A percentile compares a stretch with the other conserved stretches of the same genome.
Evolutionary conservation across 805 yeast species (phyloP).

Genomic region (Suhomyces sp.): DNA sequence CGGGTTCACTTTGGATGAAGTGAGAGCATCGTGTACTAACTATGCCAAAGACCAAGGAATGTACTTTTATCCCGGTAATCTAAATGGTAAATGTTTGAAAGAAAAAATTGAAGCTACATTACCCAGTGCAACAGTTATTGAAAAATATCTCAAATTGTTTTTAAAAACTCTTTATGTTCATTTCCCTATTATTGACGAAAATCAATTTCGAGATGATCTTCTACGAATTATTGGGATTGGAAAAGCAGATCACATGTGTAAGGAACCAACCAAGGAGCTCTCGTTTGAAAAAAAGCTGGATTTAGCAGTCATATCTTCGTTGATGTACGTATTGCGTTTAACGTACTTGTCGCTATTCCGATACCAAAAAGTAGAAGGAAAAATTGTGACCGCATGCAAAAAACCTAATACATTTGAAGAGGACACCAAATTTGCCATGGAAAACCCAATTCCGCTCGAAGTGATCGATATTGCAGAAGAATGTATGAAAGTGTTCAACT

Average conservation of each 20-base stretch:
- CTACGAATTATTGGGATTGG: conserved; percentile 12
- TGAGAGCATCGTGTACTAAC: conserved; percentile 6
- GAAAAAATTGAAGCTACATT: conserved; percentile 9
- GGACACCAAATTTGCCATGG: conserved; percentile 3
- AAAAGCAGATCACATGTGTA: neutral
- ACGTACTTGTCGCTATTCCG: conserved; percentile 16
- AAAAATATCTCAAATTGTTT: conserved; percentile 17
- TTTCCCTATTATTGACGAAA: conserved; percentile 29
- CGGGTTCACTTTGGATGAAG: conserved; percentile 2
- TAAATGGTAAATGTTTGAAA: neutral
- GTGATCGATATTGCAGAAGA: conserved; percentile 15
- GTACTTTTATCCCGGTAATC: conserved; percentile 10
- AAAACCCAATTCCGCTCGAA: conserved; percentile 17
- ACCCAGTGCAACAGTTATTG: conserved; percentile 9
- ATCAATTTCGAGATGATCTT: conserved; percentile 16
- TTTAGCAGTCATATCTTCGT: conserved; percentile 12
- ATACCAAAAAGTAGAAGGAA: neutral
- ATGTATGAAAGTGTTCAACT: conserved; percentile 12
- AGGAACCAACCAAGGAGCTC: neutral
- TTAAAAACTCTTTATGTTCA: conserved; percentile 23
- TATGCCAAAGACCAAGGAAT: conserved; percentile 9
- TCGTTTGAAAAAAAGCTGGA: conserved; percentile 11
- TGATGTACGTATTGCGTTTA: conserved; percentile 16
- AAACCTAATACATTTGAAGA: conserved; percentile 10
- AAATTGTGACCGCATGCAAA: neutral